These are phyloP conservation scores for Aspergillus pseudoglaucus DNA, from an alignment of 2,329 filamentous ascomycete species.

Conservation along the genomic window DNA sequence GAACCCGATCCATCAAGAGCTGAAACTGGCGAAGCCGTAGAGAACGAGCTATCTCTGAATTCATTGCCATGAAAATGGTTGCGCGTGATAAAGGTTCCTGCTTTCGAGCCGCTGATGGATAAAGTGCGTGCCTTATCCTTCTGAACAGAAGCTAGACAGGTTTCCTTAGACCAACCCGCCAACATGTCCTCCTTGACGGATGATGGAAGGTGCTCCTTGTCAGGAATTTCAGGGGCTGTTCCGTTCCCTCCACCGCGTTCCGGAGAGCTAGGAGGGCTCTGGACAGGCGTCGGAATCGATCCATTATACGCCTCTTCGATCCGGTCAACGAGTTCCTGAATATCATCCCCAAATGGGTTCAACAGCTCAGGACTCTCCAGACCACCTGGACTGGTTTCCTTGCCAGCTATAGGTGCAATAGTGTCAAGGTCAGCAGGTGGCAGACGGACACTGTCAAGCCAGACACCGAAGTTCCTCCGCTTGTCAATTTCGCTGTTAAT, in stretches of 20 bases:
- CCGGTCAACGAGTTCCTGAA: conserved; percentile 63
- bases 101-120: conserved; percentile 69
- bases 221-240: neutral
- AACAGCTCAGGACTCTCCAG: conserved; percentile 47
- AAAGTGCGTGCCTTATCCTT: conserved; percentile 61
- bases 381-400: conserved; percentile 27
- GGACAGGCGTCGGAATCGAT: conserved; percentile 55
- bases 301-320: conserved; percentile 67
- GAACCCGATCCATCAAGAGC: conserved; percentile 16
- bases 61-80: conserved; percentile 24
- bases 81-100: conserved; percentile 45
- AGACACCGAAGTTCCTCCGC: conserved; percentile 67
- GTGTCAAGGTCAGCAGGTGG: conserved; percentile 60
- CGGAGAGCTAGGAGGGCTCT: conserved; percentile 65
- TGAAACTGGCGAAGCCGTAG: conserved; percentile 17
- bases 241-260: conserved; percentile 50
- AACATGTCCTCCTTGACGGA: conserved; percentile 69
- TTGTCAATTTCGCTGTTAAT: conserved; percentile 71
- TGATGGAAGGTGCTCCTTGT: conserved; percentile 51
- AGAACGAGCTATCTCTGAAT: conserved; percentile 25
- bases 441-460: conserved; percentile 67
- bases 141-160: conserved; percentile 61
- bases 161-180: conserved; percentile 71
- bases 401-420: conserved; percentile 49
- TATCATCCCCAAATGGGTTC: conserved; percentile 64